phyloP scores from a whole-genome alignment of 2,329 filamentous ascomycete genomes.

The Colletotrichum cereale region DNA sequence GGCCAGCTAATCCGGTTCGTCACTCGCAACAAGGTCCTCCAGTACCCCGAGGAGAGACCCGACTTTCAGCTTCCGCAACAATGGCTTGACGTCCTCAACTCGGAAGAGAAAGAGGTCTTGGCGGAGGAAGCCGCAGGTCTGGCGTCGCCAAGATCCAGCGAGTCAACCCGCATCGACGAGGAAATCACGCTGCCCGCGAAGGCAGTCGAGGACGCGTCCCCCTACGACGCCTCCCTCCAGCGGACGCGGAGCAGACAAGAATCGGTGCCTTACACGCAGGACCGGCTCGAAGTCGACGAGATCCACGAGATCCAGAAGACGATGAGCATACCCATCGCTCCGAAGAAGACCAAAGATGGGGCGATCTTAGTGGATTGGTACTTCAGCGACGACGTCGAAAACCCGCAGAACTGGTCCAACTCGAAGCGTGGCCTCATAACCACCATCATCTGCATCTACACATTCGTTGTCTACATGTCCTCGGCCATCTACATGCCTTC shows the following conservation, averaged over 20 bases:
- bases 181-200: conserved; percentile 5
- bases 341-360: conserved; percentile 63
- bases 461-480: conserved; percentile 69
- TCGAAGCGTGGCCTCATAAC: conserved; percentile 56
- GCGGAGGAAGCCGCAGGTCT: conserved; percentile 1
- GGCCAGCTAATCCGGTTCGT: conserved; percentile 69
- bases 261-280: conserved; percentile 46
- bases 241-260: conserved; percentile 39
- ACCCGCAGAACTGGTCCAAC: conserved; percentile 68
- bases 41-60: conserved; percentile 70
- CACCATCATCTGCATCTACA: conserved; percentile 66
- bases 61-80: conserved; percentile 64
- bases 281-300: conserved; percentile 53
- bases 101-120: conserved; percentile 41
- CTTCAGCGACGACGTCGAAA: conserved; percentile 65
- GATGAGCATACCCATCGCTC: conserved; percentile 62
- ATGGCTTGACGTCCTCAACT: conserved; percentile 53
- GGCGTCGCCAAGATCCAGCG: conserved; percentile 26
- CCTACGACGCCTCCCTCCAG: conserved; percentile 19
- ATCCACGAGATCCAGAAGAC: conserved; percentile 54
- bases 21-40: conserved; percentile 64
- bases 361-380: conserved; percentile 67
- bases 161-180: conserved; percentile 26
- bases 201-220: conserved; percentile 29
- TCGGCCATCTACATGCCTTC: conserved; percentile 63